Evolutionary conservation across 495 filamentous ascomycete genomes (phyloP), one percentile per base, ranked within the genome.

Genomic region (Monascus purpureus): DNA sequence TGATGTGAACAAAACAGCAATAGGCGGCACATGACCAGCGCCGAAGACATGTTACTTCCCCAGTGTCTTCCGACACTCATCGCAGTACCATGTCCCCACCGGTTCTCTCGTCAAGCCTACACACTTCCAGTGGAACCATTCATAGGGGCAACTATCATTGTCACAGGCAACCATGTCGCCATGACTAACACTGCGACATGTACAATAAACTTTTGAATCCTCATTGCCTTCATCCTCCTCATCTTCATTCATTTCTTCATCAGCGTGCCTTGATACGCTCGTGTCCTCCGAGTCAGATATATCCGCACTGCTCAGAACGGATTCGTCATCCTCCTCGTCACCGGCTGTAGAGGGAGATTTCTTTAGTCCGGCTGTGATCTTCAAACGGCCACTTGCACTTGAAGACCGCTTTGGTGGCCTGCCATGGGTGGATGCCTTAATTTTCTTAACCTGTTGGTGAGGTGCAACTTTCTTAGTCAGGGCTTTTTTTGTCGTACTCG

Each of bases 131-230:
- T 97, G 90, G 56, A 97, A 97, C 90, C 90, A 97, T 59, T 96
- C 88, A 52, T 75, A 90, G 15, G 79, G 74, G 61, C 90, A 97
- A 35, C 77, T 67, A 27, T 83, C 78, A 42, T 96, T 94, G 58
- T 97, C 90, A 56, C 90, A 97, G 2, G 85, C 90, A 18, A 97
- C 88, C 90, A 97, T 97, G 49, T 95, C 82, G 25, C 90, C 90
- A 60, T 81, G 88, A 53, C 82, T 92, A 36, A 94, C 82, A 41
- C 77, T 82, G 48, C 90, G 80, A 53, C 90, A 97, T 16, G 77
- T 70, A 57, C 90, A 97, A 53, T 97, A 97, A 38, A 87, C 80
- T 46, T 74, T 75, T 28, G 83, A 77, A 57, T 96, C 88, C 33
- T 81, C 78, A 28, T 77, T 84, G 19, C 88, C 84, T 25, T 92